phyloP scores from a whole-genome alignment of 192 early-diverging fungal genomes.

The Coemansia guatemalensis region DNA sequence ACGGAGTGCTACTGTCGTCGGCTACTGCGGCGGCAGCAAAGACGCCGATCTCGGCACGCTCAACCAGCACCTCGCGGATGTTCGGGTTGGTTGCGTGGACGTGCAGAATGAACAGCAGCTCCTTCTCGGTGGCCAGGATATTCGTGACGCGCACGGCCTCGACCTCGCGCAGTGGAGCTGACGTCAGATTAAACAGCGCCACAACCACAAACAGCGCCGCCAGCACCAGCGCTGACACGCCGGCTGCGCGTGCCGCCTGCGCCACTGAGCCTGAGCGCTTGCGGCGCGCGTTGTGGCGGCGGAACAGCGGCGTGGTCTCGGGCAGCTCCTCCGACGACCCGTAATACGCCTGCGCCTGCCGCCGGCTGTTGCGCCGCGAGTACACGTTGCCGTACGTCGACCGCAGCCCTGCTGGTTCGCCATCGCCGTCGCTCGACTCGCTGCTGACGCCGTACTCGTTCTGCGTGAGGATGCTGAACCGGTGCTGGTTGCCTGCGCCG shows the following conservation, averaged over 20 bases:
- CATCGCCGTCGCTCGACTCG: constrained; percentile 50
- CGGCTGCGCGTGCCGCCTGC: constrained; percentile 22
- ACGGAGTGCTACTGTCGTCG: constrained; percentile 8
- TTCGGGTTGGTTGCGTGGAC: constrained; percentile 59
- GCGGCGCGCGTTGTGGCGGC: constrained; percentile 42
- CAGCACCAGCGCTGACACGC: constrained; percentile 24
- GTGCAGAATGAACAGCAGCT: constrained; percentile 67
- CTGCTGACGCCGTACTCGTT: constrained; percentile 48
- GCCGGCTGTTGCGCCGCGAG: constrained; percentile 49
- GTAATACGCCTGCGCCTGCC: constrained; percentile 45
- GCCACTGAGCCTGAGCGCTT: constrained; percentile 31
- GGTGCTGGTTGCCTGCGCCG: constrained; percentile 25
- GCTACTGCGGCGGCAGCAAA: constrained; percentile 59
- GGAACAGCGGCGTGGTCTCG: constrained; percentile 52
- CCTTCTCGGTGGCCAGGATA: constrained; percentile 67
- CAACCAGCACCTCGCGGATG: constrained; percentile 58
- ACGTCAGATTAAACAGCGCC: constrained; percentile 52
- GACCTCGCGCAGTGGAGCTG: constrained; percentile 52
- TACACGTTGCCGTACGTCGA: constrained; percentile 40
- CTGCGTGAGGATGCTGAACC: constrained; percentile 51
- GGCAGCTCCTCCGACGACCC: constrained; percentile 51
- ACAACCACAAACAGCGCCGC: constrained; percentile 39
- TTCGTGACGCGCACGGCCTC: constrained; percentile 53
- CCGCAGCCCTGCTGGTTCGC: constrained; percentile 47
- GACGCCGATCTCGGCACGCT: constrained; percentile 59